phyloP scores from a whole-genome alignment of 2,329 filamentous ascomycete genomes.

The Trichoderma endophyticum region DNA sequence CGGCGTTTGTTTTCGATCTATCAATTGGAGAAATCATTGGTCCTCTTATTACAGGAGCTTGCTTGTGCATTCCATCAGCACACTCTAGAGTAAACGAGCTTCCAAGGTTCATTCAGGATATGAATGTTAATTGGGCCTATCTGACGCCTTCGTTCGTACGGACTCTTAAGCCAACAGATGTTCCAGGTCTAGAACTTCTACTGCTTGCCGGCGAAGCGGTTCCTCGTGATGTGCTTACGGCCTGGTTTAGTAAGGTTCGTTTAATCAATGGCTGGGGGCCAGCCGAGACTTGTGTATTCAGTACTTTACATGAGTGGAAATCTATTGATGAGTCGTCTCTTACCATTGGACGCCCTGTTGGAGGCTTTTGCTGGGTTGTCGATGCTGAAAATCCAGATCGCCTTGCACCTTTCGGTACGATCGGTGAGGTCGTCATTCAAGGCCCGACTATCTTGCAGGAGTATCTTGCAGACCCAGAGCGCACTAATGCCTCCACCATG shows the following conservation, averaged over 20 bases:
- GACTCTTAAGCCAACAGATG: not conserved
- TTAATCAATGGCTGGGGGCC: slow-evolving; percentile 42
- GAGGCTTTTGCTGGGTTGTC: slow-evolving; percentile 24
- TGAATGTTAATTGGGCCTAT: not conserved
- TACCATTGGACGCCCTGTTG: slow-evolving; percentile 12
- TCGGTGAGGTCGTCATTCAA: slow-evolving; percentile 36
- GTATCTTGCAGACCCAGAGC: slow-evolving; percentile 42
- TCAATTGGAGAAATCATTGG: slow-evolving; percentile 17
- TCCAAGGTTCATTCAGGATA: not conserved
- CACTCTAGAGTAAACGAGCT: slow-evolving; percentile 15
- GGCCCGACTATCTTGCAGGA: slow-evolving; percentile 46
- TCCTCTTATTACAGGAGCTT: slow-evolving; percentile 18
- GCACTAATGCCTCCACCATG: slow-evolving; percentile 44
- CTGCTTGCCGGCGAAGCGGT: slow-evolving; percentile 13
- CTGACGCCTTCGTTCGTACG: slow-evolving; percentile 6
- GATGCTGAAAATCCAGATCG: slow-evolving; percentile 22
- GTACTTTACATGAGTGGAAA: not conserved
- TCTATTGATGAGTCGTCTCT: not conserved
- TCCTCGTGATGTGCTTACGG: not conserved
- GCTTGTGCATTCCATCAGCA: slow-evolving; percentile 23
- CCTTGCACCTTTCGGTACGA: slow-evolving; percentile 24
- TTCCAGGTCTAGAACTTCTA: slow-evolving; percentile 4
- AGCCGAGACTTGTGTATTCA: slow-evolving; percentile 37
- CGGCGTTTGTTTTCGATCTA: slow-evolving; percentile 20
- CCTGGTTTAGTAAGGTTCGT: slow-evolving; percentile 27